A percentile compares a stretch with the other conserved stretches of the same genome.
Evolutionary conservation across 768 basidiomycete species (phyloP).

Genomic region (Saitozyma podzolica): DNA sequence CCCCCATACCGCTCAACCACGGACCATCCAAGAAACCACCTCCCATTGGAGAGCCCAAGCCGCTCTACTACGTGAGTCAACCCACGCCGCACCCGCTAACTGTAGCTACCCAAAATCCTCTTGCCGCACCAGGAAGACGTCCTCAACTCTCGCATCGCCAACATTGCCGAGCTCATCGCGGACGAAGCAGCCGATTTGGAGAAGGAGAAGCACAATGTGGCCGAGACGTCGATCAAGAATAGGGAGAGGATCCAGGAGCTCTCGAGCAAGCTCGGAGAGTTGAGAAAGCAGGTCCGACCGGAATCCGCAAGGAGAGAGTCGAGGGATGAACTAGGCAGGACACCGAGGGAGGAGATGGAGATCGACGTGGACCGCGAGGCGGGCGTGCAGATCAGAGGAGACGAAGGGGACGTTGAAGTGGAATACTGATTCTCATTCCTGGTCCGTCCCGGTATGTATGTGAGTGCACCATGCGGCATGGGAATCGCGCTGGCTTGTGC

Average conservation of each 20-base stretch:
- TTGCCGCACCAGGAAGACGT: slow-evolving; percentile 40
- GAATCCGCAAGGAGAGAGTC: not conserved
- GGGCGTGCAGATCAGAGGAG: slow-evolving; percentile 36
- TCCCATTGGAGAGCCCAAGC: slow-evolving; percentile 30
- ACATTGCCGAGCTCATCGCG: slow-evolving; percentile 38
- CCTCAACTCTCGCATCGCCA: slow-evolving; percentile 29
- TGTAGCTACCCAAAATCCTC: slow-evolving; percentile 46
- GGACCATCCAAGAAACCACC: slow-evolving; percentile 38
- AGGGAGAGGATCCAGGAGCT: slow-evolving; percentile 33
- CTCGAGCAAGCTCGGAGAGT: slow-evolving; percentile 21
- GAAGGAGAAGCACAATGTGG: slow-evolving; percentile 28
- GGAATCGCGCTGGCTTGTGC: too few species aligned
- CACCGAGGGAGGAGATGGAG: slow-evolving; percentile 25
- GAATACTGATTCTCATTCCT: slow-evolving; percentile 28
- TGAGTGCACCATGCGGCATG: too few species aligned
- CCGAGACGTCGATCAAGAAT: slow-evolving; percentile 16
- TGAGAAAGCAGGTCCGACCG: slow-evolving; percentile 30
- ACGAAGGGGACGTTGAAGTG: slow-evolving; percentile 46
- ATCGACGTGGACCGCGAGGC: slow-evolving; percentile 18
- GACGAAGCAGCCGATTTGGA: slow-evolving; percentile 26
- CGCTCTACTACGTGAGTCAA: slow-evolving; percentile 46
- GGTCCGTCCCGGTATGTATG: too few species aligned
- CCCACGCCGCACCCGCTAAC: not conserved
- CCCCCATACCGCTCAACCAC: slow-evolving; percentile 43
- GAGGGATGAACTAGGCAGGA: slow-evolving; percentile 31